Evolutionary conservation across 352 stramenopile species (phyloP).

Genomic region (Phytophthora sp.): DNA sequence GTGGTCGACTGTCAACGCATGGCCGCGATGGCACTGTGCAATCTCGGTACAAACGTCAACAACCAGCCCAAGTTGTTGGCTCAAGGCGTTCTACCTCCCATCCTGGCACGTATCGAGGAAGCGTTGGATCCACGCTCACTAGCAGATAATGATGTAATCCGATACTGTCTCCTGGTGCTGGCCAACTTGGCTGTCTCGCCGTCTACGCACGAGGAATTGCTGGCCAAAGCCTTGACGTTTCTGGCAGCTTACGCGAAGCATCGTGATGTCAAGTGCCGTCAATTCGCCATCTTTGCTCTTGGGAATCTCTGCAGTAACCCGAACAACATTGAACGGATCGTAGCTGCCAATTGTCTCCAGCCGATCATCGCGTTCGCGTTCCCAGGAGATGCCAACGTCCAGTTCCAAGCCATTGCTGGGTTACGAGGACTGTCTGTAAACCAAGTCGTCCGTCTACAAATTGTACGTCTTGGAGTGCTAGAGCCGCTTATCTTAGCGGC

Average conservation of each 20-base stretch:
- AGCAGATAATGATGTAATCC: slow-evolving; percentile 94
- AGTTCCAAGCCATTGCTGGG: slow-evolving; percentile 96
- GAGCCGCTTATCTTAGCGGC: slow-evolving; percentile 95
- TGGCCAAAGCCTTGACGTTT: slow-evolving; percentile 83
- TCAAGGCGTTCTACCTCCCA: slow-evolving; percentile 85
- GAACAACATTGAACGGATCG: slow-evolving; percentile 90
- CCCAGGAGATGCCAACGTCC: slow-evolving; percentile 92
- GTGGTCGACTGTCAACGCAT: slow-evolving; percentile 94
- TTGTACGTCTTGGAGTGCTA: slow-evolving; percentile 92
- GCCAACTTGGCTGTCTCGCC: slow-evolving; percentile 92
- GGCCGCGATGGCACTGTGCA: slow-evolving; percentile 95
- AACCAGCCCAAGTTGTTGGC: slow-evolving; percentile 93
- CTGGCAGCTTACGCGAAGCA: slow-evolving; percentile 94
- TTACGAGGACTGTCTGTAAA: slow-evolving; percentile 94
- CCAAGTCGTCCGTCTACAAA: slow-evolving; percentile 85
- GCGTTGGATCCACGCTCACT: slow-evolving; percentile 92
- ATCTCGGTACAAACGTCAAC: slow-evolving; percentile 94
- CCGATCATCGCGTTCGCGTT: slow-evolving; percentile 96
- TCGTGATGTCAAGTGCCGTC: slow-evolving; percentile 95
- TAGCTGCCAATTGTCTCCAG: slow-evolving; percentile 89
- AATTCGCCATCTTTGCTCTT: slow-evolving; percentile 95
- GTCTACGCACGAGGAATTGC: slow-evolving; percentile 83
- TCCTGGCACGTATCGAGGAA: slow-evolving; percentile 89
- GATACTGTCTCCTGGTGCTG: slow-evolving; percentile 95
- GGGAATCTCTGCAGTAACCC: slow-evolving; percentile 95